These are phyloP conservation scores for Colletotrichum incanum DNA, from an alignment of 2,329 filamentous ascomycete species.

Conservation along the genomic window DNA sequence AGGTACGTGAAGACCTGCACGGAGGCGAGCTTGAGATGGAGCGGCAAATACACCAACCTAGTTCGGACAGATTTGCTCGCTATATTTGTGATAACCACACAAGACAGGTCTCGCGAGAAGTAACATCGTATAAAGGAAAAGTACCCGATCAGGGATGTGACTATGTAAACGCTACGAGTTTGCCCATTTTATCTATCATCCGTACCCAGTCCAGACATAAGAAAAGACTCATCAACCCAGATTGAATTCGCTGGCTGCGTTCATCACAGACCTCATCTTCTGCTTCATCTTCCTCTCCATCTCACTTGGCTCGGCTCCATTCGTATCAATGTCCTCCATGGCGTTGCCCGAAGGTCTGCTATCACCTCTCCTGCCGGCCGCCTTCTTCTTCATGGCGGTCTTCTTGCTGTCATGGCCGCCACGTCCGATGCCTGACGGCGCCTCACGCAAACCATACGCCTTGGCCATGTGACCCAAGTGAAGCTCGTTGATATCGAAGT, in stretches of 20 bases:
- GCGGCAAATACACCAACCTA: too few species aligned
- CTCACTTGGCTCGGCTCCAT: slow-evolving; percentile 56
- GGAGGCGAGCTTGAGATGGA: too few species aligned
- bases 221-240: slow-evolving; percentile 64
- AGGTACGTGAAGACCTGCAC: too few species aligned
- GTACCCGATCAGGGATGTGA: slow-evolving; percentile 35
- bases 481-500: slow-evolving; percentile 92
- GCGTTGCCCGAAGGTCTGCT: slow-evolving; percentile 44
- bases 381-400: slow-evolving; percentile 53
- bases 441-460: slow-evolving; percentile 90
- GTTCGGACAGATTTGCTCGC: neutral
- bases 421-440: slow-evolving; percentile 84
- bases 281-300: slow-evolving; percentile 77
- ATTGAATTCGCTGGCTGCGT: slow-evolving; percentile 77
- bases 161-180: slow-evolving; percentile 34
- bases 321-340: slow-evolving; percentile 49
- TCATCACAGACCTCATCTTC: slow-evolving; percentile 72
- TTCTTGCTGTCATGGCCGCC: slow-evolving; percentile 66
- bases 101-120: neutral
- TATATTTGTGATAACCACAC: neutral
- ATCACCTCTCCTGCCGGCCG: slow-evolving; percentile 41
- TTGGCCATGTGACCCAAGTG: slow-evolving; percentile 96
- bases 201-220: slow-evolving; percentile 3
- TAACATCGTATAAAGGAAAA: slow-evolving; percentile 3
- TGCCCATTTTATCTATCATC: slow-evolving; percentile 38